Evolutionary conservation across 371 early-diverging fungal species (phyloP), one percentile per base, ranked within the genome.

Genomic region (Mucor irregularis): DNA sequence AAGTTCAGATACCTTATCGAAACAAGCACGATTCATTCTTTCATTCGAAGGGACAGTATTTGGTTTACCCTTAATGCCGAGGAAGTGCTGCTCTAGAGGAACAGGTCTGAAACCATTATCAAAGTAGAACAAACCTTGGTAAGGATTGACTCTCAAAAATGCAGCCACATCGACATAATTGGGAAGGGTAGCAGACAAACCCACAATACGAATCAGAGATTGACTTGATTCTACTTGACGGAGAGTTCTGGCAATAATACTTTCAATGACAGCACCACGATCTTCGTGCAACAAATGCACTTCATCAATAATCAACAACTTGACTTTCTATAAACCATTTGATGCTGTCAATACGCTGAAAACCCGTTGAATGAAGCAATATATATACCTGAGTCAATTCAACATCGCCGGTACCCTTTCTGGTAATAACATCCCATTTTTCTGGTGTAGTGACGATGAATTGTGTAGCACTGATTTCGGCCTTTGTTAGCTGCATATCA

Each of bases 401-500:
- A 4, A 85, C 87, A 73, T 95, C 96, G 19, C 95, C 95, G 2
- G 88, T 89, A 21, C 91, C 81, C 76, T 98, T 99, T 62, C 99
- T 81, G 7, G 99, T 99, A 22, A 98, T 91, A 2, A 98, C 97
- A 80, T 99, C 99, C 97, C 99, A 99, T 68, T 99, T 99, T 69
- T 99, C 99, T 0, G 99, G 99, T 1, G 99, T 99, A 10, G 98
- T 98, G 13, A 99, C 96, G 57, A 99, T 92, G 56, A 99, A 92
- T 69, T 98, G 93, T 2, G 97, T 94, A 16, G 84, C 88, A 21
- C 76, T 71, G 25, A 99, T 89, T 72, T 99, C 98, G 21, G 90
- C 78, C 64, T 90, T 90, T 7, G 97, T 93, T 56, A 98, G 66
- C 62, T 99, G 97, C 90, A 97, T 98, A 69, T 99, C 99, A 56